Evolutionary conservation across 176 grass and related monocot genomes (phyloP), one percentile per base, ranked within the genome.

Genomic region (Oryza glumipatula): DNA sequence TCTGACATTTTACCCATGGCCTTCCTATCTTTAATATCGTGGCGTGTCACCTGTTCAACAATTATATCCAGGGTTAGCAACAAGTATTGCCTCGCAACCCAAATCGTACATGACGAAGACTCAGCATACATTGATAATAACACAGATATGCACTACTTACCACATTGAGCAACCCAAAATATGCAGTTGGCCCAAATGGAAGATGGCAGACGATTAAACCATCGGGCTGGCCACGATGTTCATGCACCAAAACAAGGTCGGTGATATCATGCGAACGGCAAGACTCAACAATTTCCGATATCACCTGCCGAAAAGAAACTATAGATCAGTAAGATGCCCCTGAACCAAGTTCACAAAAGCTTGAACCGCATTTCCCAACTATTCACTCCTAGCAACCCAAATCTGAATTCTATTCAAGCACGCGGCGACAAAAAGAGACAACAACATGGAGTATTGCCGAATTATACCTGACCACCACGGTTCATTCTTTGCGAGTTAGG

Each of bases 1-100:
- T 94, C 83, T 70, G 91, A 99, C 93, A 96, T 99, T 84, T 92
- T 99, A 3, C 93, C 96, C 49, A 98, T 89, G 0, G 89, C 48
- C 46, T 98, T 98, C 79, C 88, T 96, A 88, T 99, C 96, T 63
- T 96, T 94, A 67, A 99, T 94, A 84, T 96, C 93, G 70, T 99
- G 94, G 0, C 90, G 89, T 73, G 91, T 99, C 45, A 99, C 94
- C 91, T 99, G 70, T 6, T 60, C 22, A 64, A 77, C 64, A 84
- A 35, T 23, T 68, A 78, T 73, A 79, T 2, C 13, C 24, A 11
- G 83, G 38, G n/a, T 51, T 70, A 92, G 10, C 26, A 75, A 24
- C 35, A 76, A 60, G 74, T 33, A 44, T 65, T 41, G 32, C 23
- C 16, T 66, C 4, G 32, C 14, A 77, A 28, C 6, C 39, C 14